Base-by-base conservation (phyloP, 768 basidiomycete genomes). In the Asterophora lycoperdoides region DNA sequence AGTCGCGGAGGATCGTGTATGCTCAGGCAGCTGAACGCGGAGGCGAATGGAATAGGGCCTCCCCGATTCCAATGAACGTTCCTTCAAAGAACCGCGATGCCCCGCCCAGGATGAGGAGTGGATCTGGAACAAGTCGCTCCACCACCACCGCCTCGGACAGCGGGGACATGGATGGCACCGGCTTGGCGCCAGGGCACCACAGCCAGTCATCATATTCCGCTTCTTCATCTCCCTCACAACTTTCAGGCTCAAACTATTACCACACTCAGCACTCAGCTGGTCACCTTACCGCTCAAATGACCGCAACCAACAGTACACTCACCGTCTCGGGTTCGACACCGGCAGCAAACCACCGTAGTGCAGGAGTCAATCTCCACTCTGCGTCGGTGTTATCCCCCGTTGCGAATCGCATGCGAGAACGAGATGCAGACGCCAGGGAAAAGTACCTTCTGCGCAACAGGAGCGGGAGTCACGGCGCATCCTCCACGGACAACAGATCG, bases 341-440 rank as follows among this genome's bases (percentile, higher is more conserved):
- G 38, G 57, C 72, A 5, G 57, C 71, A 23, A 23, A 6, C 10
- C 42, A 46, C 33, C 55, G 66, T 46, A 63, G 65, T 44, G 69
- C 69, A 5, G 65, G 64, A 47, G 64, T 60, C 29, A 67, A 64
- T 59, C 50, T 45, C 8, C 67, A 64, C 47, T 64, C 65, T 34
- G 59, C 70, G 15, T 75, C 77, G 36, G 80, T 80, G 18, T 64
- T 91, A 46, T 87, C 90, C 3, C 90, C 89, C 2, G 78, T 93
- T 49, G 86, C 84, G 23, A 84, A 72, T 57, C 85, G 89, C 29
- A 84, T 93, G 75, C 80, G 83, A 56, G 86, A 90, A 67, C 77
- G 82, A 49, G 90, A 93, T 61, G 89, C 89, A 15, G 86, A 86
- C 61, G 91, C 90, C 32, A 89, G 87, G 75, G 89, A 90, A 64